Evolutionary conservation across 495 filamentous ascomycete species (phyloP), one percentile per base, ranked within the genome.

Genomic region (Clavariopsis aquatica): DNA sequence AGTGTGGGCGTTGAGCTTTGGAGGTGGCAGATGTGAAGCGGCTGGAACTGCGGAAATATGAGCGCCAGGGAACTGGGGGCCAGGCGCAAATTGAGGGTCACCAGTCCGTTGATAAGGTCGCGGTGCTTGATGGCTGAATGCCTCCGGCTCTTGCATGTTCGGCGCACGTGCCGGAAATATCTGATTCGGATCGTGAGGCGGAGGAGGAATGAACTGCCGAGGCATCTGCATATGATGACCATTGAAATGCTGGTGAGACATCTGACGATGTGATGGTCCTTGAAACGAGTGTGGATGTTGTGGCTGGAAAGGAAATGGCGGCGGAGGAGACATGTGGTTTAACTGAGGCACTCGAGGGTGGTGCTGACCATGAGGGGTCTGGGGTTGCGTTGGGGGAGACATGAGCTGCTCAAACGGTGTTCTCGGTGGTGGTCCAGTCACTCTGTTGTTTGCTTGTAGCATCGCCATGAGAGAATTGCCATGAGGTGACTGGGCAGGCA

Each of bases 381-480:
- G 69, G 9, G 74, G 79, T 63, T 77, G 68, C 13, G 68, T 72
- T 65, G 70, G 72, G 23, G 68, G 70, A 19, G 65, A 58, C 19
- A 68, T 78, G 49, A 71, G 76, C 68, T 72, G 83, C 55, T 75
- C 82, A 57, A 76, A 62, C 2, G 79, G 77, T 2, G 77, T 77
- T 51, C 78, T 75, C 10, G 67, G 67, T 24, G 67, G 61, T 12
- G 68, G 58, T 10, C 49, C 29, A 52, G 73, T 69, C 53, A 72
- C 56, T 66, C 73, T 68, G 72, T 34, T 54, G 38, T 72, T 74
- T 34, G 74, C 71, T 43, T 80, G 79, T 26, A 91, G 72, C 47
- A 91, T 78, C 13, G 83, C 81, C 49, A 90, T 77, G 34, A 90
- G 78, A 29, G 81, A 80, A 66, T 83, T 80, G 1, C 80, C 80